Percentiles rank a stretch among this genome's conserved stretches.
These are phyloP conservation scores for Fusarium sp. DNA, from an alignment of 2,329 filamentous ascomycete genomes.

Conservation along the genomic window DNA sequence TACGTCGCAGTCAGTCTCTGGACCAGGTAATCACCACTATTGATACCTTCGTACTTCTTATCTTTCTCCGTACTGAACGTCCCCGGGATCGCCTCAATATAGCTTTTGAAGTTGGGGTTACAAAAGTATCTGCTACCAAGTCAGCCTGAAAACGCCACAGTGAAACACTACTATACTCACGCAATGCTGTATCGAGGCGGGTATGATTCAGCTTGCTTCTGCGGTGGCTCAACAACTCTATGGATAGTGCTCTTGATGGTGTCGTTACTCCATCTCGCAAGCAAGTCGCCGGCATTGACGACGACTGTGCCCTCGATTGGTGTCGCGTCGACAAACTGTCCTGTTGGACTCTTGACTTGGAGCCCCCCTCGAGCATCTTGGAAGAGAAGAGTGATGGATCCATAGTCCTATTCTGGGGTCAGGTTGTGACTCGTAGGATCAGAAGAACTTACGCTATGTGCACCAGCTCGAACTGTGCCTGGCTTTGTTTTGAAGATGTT, in stretches of 20 bases:
- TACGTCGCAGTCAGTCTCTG: constrained; percentile 82
- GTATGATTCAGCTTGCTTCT: constrained; percentile 66
- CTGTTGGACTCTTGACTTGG: constrained; percentile 75
- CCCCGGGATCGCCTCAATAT: constrained; percentile 83
- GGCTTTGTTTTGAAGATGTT: constrained; percentile 73
- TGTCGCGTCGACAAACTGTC: constrained; percentile 82
- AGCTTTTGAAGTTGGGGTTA: constrained; percentile 81
- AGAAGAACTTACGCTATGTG: constrained; percentile 66
- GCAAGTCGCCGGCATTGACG: constrained; percentile 87
- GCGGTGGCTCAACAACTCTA: constrained; percentile 86
- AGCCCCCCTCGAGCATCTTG: constrained; percentile 67
- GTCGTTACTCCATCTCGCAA: constrained; percentile 91
- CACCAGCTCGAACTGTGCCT: constrained; percentile 78
- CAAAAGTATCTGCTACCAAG: constrained; percentile 76
- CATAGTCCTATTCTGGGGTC: constrained; percentile 58
- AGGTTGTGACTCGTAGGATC: not conserved
- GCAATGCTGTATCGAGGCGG: constrained; percentile 88
- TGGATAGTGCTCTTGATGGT: constrained; percentile 91
- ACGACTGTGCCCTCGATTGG: constrained; percentile 86
- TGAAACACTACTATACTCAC: constrained; percentile 55
- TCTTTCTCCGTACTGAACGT: constrained; percentile 72
- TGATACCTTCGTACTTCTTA: constrained; percentile 84
- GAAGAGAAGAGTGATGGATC: constrained; percentile 70
- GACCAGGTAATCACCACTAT: constrained; percentile 83
- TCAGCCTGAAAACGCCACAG: not conserved